Evolutionary conservation across 139 green algal genomes (phyloP).

Genomic region (Ulvella scutata): DNA sequence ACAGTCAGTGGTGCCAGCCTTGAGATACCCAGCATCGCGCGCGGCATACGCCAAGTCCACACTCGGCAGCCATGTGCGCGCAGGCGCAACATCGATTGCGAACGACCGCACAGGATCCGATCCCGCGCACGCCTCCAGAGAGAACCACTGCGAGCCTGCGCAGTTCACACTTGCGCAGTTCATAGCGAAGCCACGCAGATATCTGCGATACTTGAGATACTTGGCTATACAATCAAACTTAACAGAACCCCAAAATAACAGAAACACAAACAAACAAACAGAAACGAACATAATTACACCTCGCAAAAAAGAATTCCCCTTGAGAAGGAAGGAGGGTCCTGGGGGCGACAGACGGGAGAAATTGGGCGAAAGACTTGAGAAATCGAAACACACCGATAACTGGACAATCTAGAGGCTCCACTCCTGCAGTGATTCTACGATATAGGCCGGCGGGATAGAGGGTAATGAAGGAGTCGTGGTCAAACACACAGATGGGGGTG

Average conservation of each 20-base stretch:
- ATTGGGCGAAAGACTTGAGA: no score
- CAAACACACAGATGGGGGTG: background rate
- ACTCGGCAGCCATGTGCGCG: background rate
- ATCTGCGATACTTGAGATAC: no score
- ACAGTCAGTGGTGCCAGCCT: background rate
- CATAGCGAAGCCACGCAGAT: no score
- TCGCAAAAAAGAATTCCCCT: no score
- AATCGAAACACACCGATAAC: no score
- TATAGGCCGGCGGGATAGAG: background rate
- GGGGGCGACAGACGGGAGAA: no score
- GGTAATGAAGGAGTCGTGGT: slow-evolving; percentile 2
- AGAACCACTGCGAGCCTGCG: slow-evolving; percentile 1
- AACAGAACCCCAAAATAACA: no score
- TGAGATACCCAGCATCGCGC: background rate
- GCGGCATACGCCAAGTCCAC: background rate
- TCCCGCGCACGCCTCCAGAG: background rate
- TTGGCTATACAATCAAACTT: no score
- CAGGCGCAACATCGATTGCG: background rate
- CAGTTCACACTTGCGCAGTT: no score
- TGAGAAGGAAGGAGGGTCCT: no score
- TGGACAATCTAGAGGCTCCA: background rate
- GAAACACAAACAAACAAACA: no score
- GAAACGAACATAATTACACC: no score
- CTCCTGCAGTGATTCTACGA: background rate
- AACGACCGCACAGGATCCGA: background rate